Percentiles rank a stretch among this genome's conserved stretches.
Evolutionary conservation across 305 asterid species (phyloP).

Genomic region (Fraxinus velutina): DNA sequence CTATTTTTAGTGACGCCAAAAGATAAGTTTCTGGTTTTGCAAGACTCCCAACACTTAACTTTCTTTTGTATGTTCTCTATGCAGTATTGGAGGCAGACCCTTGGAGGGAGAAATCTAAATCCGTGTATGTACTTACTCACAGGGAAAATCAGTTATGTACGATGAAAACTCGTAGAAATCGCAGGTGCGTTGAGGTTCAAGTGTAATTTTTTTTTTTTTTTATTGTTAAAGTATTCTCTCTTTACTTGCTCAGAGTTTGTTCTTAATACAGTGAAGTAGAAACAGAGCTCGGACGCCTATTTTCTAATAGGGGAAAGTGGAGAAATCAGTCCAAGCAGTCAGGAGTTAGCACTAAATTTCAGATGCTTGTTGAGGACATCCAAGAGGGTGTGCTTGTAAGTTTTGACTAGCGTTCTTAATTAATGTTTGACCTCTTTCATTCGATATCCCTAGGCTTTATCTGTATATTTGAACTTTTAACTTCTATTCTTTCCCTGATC

Average conservation of each 20-base stretch:
- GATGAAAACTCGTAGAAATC: conserved; percentile 79
- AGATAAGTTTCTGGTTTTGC: background rate
- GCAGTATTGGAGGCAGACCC: conserved; percentile 90
- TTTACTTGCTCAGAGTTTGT: conserved; percentile 19
- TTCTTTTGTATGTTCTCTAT: conserved; percentile 16
- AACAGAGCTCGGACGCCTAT: conserved; percentile 73
- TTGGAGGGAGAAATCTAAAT: conserved; percentile 79
- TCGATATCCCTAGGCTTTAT: background rate
- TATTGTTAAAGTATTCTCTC: background rate
- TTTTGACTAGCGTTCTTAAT: conserved; percentile 14
- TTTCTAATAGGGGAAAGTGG: conserved; percentile 62
- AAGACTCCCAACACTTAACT: background rate
- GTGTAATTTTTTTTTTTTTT: background rate
- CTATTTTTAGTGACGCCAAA: background rate
- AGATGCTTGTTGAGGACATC: conserved; percentile 89
- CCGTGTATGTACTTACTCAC: conserved; percentile 86
- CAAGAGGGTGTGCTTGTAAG: conserved; percentile 89
- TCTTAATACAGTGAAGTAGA: conserved; percentile 75
- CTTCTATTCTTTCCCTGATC: background rate
- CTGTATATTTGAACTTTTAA: background rate
- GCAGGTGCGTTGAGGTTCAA: conserved; percentile 47
- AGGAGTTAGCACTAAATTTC: conserved; percentile 54
- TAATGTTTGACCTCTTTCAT: background rate
- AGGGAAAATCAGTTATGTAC: conserved; percentile 86
- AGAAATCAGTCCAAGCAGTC: conserved; percentile 61